phyloP scores from a whole-genome alignment of 768 basidiomycete species.

The Boletus tylopilopsis region DNA sequence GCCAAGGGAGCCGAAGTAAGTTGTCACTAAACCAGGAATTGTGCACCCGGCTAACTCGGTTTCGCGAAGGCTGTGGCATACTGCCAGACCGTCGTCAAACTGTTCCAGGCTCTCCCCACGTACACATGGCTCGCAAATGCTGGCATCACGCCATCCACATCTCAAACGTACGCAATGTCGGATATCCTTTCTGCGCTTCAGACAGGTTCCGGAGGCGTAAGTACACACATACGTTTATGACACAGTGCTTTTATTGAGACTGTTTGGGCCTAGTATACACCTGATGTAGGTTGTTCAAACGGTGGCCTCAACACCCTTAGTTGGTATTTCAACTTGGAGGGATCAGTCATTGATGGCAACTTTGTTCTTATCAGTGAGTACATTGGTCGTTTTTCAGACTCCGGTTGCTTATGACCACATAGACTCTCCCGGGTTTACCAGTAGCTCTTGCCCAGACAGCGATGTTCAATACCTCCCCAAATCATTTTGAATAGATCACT shows the following conservation, averaged over 20 bases:
- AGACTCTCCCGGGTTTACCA: conserved; percentile 50
- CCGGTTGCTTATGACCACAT: background rate
- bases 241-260: background rate
- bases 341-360: conserved; percentile 62
- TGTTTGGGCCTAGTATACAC: conserved; percentile 38
- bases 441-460: conserved; percentile 44
- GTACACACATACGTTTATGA: conserved; percentile 1
- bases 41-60: background rate
- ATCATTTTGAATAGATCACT: background rate
- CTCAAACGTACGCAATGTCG: conserved; percentile 54
- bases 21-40: background rate
- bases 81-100: conserved; percentile 52
- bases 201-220: conserved; percentile 46
- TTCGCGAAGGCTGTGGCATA: conserved; percentile 57
- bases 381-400: background rate
- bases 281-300: conserved; percentile 43
- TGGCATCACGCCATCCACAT: conserved; percentile 70
- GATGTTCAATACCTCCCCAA: conserved; percentile 53
- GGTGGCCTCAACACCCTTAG: conserved; percentile 42
- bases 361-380: conserved; percentile 58
- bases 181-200: conserved; percentile 52
- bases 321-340: conserved; percentile 64
- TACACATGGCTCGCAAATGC: conserved; percentile 64
- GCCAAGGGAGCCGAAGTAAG: conserved; percentile 56
- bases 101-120: conserved; percentile 70